Evolutionary conservation across 2,329 filamentous ascomycete genomes (phyloP).

Genomic region (Cladosporium colombiae): DNA sequence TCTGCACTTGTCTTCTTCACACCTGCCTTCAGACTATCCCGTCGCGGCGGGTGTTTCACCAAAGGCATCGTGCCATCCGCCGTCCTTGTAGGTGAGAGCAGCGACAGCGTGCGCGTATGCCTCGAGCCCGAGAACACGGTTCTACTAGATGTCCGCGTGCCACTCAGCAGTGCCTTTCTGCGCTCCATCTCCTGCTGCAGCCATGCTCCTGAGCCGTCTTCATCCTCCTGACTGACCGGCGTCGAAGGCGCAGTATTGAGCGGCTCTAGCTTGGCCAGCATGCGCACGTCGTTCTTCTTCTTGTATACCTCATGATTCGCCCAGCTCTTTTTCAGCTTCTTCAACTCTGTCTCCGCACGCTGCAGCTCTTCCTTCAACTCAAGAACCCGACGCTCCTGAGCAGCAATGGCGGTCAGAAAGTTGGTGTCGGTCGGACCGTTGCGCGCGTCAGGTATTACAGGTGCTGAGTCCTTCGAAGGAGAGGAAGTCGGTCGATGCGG

Average conservation of each 20-base stretch:
- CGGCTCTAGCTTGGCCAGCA: constrained; percentile 60
- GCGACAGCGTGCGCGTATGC: constrained; percentile 69
- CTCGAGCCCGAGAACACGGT: constrained; percentile 64
- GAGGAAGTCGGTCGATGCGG: constrained; percentile 36
- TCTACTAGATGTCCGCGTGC: constrained; percentile 51
- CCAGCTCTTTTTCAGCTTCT: constrained; percentile 80
- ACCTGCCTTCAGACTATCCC: constrained; percentile 27
- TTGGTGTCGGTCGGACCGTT: constrained; percentile 43
- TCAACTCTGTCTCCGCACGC: constrained; percentile 76
- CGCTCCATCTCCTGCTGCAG: constrained; percentile 68
- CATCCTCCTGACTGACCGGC: constrained; percentile 43
- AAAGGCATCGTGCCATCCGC: not conserved
- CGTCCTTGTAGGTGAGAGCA: constrained; percentile 66
- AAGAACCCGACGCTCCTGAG: constrained; percentile 86
- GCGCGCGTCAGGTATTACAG: constrained; percentile 33
- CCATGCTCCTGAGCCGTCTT: constrained; percentile 46
- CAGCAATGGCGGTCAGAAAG: constrained; percentile 86
- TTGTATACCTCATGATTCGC: constrained; percentile 72
- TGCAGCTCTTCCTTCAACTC: constrained; percentile 88
- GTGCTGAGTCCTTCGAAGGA: constrained; percentile 33
- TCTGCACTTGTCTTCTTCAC: constrained; percentile 22
- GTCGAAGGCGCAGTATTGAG: constrained; percentile 46
- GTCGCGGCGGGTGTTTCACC: constrained; percentile 27
- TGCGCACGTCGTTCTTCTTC: constrained; percentile 68
- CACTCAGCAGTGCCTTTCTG: constrained; percentile 65